Conservation (phyloP, 208 protist genomes). For the Trypanosoma rangeli region DNA sequence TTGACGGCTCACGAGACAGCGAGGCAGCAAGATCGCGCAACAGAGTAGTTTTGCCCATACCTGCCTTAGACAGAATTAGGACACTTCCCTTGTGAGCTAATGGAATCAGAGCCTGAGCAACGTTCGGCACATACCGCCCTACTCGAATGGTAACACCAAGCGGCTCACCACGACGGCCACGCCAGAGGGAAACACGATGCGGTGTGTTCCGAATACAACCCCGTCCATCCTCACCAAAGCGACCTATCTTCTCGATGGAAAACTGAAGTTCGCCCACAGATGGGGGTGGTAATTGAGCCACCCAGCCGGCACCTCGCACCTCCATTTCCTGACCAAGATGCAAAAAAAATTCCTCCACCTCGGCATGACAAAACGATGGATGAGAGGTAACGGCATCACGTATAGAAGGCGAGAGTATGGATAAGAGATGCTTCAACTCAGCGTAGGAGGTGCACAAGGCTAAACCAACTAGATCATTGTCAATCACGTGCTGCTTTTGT, state of each 20-base stretch:
- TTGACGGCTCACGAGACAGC: slow-evolving; percentile 50
- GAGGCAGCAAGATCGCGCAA: slow-evolving; percentile 84
- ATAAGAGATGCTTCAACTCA: slow-evolving; percentile 68
- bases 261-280: slow-evolving; percentile 48
- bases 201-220: slow-evolving; percentile 68
- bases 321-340: slow-evolving; percentile 80
- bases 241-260: slow-evolving; percentile 49
- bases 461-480: slow-evolving; percentile 58
- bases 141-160: slow-evolving; percentile 88
- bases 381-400: slow-evolving; percentile 42
- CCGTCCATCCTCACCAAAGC: slow-evolving; percentile 77
- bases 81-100: slow-evolving; percentile 65
- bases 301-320: slow-evolving; percentile 58
- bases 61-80: slow-evolving; percentile 89
- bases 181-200: slow-evolving; percentile 80
- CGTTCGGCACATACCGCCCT: slow-evolving; percentile 76
- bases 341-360: slow-evolving; percentile 79
- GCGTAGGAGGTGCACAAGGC: slow-evolving; percentile 60
- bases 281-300: slow-evolving; percentile 58
- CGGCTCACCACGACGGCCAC: slow-evolving; percentile 61
- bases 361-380: slow-evolving; percentile 36
- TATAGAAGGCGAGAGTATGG: slow-evolving; percentile 49
- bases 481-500: slow-evolving; percentile 37
- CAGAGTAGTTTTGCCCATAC: slow-evolving; percentile 93
- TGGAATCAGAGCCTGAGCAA: slow-evolving; percentile 53